Percentiles rank a stretch among this genome's conserved stretches.
Evolutionary conservation across 768 basidiomycete species (phyloP).

Genomic region (Lentinula aciculospora): DNA sequence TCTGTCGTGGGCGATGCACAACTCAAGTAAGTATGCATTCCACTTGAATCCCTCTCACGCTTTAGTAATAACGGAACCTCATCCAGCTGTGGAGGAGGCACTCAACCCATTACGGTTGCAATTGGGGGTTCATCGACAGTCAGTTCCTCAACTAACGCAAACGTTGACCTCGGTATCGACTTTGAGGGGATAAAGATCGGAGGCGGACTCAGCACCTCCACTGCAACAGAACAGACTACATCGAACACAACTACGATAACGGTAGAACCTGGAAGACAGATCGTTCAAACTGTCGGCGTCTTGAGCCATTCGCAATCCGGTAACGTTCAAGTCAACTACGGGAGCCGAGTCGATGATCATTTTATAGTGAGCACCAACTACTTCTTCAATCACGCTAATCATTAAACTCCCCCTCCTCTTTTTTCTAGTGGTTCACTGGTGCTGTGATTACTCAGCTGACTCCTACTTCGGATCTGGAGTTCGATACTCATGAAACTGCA

Average conservation of each 20-base stretch:
- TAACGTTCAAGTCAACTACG: slow-evolving; percentile 7
- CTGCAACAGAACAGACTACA: neutral
- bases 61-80: no score
- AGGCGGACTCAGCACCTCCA: slow-evolving; percentile 3
- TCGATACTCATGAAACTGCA: slow-evolving; percentile 9
- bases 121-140: slow-evolving; percentile 1
- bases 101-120: neutral
- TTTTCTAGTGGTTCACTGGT: slow-evolving; percentile 9
- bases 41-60: no score
- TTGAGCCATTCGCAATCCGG: slow-evolving; percentile 7
- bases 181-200: slow-evolving; percentile 4
- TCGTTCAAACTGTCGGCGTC: slow-evolving; percentile 6
- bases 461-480: slow-evolving; percentile 3
- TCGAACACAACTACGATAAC: slow-evolving; percentile 2
- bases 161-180: slow-evolving; percentile 3
- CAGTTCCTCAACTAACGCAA: neutral
- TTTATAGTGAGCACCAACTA: slow-evolving; percentile 3
- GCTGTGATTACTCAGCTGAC: slow-evolving; percentile 6
- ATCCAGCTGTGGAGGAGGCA: slow-evolving; percentile 8
- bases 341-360: slow-evolving; percentile 7
- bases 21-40: slow-evolving; percentile 7
- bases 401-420: no score
- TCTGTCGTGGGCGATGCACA: slow-evolving; percentile 1
- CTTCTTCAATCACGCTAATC: neutral
- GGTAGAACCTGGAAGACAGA: slow-evolving; percentile 3